phyloP scores from a whole-genome alignment of 176 grass and related monocot genomes.

The Cenchrus purpureus region DNA sequence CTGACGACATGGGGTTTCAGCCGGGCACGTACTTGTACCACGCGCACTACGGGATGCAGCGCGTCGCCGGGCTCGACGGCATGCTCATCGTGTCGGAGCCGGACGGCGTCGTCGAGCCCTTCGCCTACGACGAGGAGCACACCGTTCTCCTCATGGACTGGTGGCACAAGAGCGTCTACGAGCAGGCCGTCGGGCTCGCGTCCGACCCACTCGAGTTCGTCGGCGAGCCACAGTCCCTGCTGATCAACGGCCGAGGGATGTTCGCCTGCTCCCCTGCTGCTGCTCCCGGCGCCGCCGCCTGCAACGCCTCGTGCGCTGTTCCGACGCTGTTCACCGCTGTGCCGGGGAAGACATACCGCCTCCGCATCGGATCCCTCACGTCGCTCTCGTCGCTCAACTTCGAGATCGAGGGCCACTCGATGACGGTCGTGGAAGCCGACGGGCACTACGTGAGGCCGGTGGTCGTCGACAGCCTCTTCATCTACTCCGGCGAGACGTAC shows the following conservation, averaged over 20 bases:
- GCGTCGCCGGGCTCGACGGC: constrained; percentile 69
- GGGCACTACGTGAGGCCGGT: constrained; percentile 68
- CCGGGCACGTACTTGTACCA: constrained; percentile 80
- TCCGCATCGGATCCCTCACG: constrained; percentile 65
- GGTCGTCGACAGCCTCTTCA: constrained; percentile 48
- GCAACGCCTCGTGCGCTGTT: too few species aligned
- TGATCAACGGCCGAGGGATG: too few species aligned
- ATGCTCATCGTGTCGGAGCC: constrained; percentile 55
- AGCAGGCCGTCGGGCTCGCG: constrained; percentile 58
- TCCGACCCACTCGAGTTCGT: constrained; percentile 52
- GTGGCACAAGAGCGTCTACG: constrained; percentile 47
- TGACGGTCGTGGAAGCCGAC: constrained; percentile 74
- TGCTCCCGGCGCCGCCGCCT: too few species aligned
- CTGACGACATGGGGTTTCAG: background rate
- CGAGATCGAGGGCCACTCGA: constrained; percentile 65
- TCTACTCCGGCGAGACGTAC: constrained; percentile 92
- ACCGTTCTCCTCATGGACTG: constrained; percentile 44
- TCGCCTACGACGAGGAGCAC: constrained; percentile 58
- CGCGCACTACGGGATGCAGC: constrained; percentile 88
- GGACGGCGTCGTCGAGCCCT: constrained; percentile 45
- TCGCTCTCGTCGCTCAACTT: constrained; percentile 79
- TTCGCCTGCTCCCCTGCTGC: too few species aligned
- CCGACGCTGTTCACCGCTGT: too few species aligned
- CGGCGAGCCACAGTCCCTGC: constrained; percentile 21
- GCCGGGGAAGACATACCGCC: constrained; percentile 55